These are phyloP conservation scores for Trametes versicolor DNA, from an alignment of 1,284 basidiomycete genomes.

Conservation along the genomic window DNA sequence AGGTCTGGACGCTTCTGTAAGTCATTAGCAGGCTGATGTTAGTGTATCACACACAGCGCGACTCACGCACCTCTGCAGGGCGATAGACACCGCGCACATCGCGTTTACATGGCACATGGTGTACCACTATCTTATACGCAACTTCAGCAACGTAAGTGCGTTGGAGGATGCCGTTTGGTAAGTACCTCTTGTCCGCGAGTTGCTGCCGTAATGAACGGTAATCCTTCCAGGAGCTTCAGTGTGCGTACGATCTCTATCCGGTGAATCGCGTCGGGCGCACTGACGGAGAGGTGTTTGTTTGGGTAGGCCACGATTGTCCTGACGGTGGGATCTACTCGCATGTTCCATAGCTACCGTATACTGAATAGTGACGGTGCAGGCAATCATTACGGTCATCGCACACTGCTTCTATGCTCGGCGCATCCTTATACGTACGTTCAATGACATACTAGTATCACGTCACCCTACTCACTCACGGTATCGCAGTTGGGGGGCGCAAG, in stretches of 20 bases:
- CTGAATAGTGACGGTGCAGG: conserved; percentile 4
- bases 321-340: conserved; percentile 5
- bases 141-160: conserved; percentile 25
- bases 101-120: conserved; percentile 30
- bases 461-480: background rate
- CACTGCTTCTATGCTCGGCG: conserved; percentile 33
- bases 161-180: conserved; percentile 26
- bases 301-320: conserved; percentile 13
- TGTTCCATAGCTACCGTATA: background rate
- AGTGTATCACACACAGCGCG: background rate
- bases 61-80: background rate
- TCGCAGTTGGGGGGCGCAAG: conserved; percentile 19
- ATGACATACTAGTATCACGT: background rate
- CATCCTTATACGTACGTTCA: conserved; percentile 23
- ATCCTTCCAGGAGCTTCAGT: conserved; percentile 23
- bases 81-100: conserved; percentile 27
- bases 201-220: background rate
- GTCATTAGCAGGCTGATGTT: background rate
- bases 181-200: background rate
- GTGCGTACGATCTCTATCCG: conserved; percentile 6
- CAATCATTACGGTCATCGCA: conserved; percentile 27
- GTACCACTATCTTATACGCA: conserved; percentile 33
- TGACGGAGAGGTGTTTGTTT: background rate
- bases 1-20: conserved; percentile 29
- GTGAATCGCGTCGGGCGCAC: background rate